These are phyloP conservation scores for Trametopsis cervina DNA, from an alignment of 768 basidiomycete species.

Conservation along the genomic window DNA sequence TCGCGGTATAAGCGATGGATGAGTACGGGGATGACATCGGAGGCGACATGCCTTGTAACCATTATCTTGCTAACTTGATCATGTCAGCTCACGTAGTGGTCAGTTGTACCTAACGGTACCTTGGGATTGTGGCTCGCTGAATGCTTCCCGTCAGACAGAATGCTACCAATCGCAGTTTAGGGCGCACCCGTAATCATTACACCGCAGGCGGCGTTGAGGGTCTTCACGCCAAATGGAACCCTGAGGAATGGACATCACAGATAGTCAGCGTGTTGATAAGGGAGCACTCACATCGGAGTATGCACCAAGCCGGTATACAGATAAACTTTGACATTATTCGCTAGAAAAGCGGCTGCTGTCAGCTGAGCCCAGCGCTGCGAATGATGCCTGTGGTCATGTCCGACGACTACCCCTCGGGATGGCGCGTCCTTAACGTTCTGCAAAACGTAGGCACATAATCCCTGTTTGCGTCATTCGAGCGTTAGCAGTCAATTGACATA, in stretches of 20 bases:
- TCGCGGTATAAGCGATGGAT: neutral
- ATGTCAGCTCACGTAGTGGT: too few relatives aligned
- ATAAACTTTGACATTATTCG: slow-evolving; percentile 60
- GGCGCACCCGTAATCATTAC: slow-evolving; percentile 82
- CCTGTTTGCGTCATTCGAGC: too few relatives aligned
- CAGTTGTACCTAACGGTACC: slow-evolving; percentile 37
- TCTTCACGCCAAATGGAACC: slow-evolving; percentile 73
- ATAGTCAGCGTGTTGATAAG: neutral
- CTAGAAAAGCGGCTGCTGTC: slow-evolving; percentile 64
- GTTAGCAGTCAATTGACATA: too few relatives aligned
- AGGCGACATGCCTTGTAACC: slow-evolving; percentile 63
- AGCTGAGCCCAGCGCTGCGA: slow-evolving; percentile 72
- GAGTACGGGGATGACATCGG: neutral
- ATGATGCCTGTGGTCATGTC: slow-evolving; percentile 81
- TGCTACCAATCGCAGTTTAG: neutral
- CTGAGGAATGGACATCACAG: slow-evolving; percentile 28
- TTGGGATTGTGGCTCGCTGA: slow-evolving; percentile 86
- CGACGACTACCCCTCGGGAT: slow-evolving; percentile 68
- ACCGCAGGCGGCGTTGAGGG: slow-evolving; percentile 65
- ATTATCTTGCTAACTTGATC: slow-evolving; percentile 61
- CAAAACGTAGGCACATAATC: slow-evolving; percentile 67
- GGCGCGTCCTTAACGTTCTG: slow-evolving; percentile 44
- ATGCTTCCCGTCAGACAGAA: slow-evolving; percentile 3
- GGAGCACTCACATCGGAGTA: slow-evolving; percentile 59
- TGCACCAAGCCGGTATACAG: slow-evolving; percentile 66